Evolutionary conservation across 306 rosid genomes (phyloP), one percentile per base, ranked within the genome.

Genomic region (Fagus sylvatica): DNA sequence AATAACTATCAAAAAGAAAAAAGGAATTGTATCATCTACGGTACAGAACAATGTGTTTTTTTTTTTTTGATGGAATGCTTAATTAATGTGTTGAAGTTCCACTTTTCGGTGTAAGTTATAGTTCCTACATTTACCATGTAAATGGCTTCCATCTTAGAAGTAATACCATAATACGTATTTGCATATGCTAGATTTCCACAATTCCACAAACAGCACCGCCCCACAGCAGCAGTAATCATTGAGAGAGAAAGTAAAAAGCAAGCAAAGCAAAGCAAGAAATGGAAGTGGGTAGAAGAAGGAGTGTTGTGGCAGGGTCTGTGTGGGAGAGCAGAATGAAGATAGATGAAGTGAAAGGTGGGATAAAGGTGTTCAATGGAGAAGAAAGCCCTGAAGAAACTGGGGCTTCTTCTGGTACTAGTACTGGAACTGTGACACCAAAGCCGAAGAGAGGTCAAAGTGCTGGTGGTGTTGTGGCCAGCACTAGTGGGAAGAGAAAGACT

Each of bases 271-370:
- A 46, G 55, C 40, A 54, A 46, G 55, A 46, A 54, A 89, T 93
- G 96, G 91, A 93, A 69, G 81, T 73, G 77, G 76, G 86, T 12
- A 77, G 82, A 53, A 83, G 90, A 77, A 85, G 88, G 46, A 69
- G 83, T n/a, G 90, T 84, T 55, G 91, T 82, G 60, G 87, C 92
- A 34, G 98, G 98, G 67, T 90, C 96, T 1, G 98, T 93, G 68
- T 93, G 96, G 97, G 96, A 94, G 79, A 90, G 88, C 78, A 91
- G 96, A 16, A 94, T 91, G 97, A 92, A 87, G 87, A 49, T 74
- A 33, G 96, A 91, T 75, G 90, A 92, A 80, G 94, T 85, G 12
- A 86, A 61, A 75, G 98, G 96, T 9, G 98, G 97, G 34, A 82
- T 89, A 61, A 91, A 91, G 79, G 96, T 93, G 36, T 88, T 86